Conservation (phyloP, 202 grass and related monocot genomes). For the Zoysia matrella region DNA sequence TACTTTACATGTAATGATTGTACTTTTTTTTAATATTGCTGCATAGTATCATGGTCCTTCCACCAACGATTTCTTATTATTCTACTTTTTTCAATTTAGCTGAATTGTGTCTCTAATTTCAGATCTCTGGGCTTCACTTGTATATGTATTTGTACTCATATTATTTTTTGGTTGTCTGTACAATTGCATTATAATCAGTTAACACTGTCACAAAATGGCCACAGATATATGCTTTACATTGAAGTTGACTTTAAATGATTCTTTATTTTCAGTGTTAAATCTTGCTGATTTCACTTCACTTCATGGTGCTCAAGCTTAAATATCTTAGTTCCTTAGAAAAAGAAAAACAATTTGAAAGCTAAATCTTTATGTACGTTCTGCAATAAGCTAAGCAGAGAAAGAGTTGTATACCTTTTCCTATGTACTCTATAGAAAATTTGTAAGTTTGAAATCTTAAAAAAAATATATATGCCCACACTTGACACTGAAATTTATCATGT, state of each 20-base stretch:
- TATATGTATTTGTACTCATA: not conserved
- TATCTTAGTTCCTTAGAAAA: not conserved
- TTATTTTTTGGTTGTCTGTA: conserved; percentile 25
- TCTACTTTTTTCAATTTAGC: not conserved
- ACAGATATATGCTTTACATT: not conserved
- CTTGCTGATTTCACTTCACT: conserved; percentile 13
- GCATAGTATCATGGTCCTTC: not conserved
- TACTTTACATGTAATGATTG: too few relatives aligned
- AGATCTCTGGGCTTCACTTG: conserved; percentile 5
- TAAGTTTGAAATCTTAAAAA: conserved; percentile 9
- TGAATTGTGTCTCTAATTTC: conserved; percentile 12
- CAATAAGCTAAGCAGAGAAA: conserved; percentile 1
- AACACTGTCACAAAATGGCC: not conserved
- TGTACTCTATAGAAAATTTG: conserved; percentile 9
- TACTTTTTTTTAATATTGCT: not conserved
- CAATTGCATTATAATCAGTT: not conserved
- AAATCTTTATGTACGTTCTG: not conserved
- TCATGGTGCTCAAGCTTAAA: not conserved
- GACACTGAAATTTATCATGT: not conserved
- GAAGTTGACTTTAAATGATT: conserved; percentile 15
- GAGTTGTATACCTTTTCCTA: not conserved
- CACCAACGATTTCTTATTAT: not conserved
- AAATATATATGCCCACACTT: not conserved
- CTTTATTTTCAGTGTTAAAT: not conserved
- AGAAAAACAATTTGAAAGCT: not conserved